phyloP scores from a whole-genome alignment of 2,329 filamentous ascomycete species.

The Falciphora oryzae region DNA sequence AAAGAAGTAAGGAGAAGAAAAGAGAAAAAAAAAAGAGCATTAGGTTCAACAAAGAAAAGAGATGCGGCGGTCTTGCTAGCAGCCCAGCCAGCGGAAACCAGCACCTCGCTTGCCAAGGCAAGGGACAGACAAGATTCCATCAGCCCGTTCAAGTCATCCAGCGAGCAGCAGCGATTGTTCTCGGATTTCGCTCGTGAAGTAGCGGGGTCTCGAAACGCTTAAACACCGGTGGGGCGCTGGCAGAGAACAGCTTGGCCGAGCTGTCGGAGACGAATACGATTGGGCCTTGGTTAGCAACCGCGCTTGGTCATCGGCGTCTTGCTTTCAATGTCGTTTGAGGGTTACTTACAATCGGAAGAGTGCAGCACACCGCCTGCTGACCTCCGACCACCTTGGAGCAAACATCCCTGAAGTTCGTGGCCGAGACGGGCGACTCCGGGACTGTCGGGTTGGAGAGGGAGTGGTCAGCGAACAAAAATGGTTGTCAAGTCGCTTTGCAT shows the following conservation, averaged over 20 bases:
- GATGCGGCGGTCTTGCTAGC: background rate
- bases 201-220: background rate
- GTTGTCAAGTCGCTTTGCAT: background rate
- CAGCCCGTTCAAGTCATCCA: too few relatives aligned
- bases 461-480: too few relatives aligned
- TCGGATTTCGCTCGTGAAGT: too few relatives aligned
- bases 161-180: too few relatives aligned
- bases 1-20: background rate
- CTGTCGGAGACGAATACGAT: slow-evolving; percentile 9
- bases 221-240: slow-evolving; percentile 24
- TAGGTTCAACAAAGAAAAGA: background rate
- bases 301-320: background rate
- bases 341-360: slow-evolving; percentile 39
- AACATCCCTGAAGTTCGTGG: slow-evolving; percentile 25
- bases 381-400: slow-evolving; percentile 42
- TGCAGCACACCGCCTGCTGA: slow-evolving; percentile 48
- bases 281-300: background rate
- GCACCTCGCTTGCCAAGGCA: too few relatives aligned
- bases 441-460: slow-evolving; percentile 10
- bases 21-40: background rate
- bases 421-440: slow-evolving; percentile 16
- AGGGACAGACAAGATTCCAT: too few relatives aligned
- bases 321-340: background rate
- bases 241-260: slow-evolving; percentile 28
- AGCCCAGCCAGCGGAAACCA: too few relatives aligned